These are phyloP conservation scores for Talaromyces proteolyticus DNA, from an alignment of 495 filamentous ascomycete genomes.

Conservation along the genomic window DNA sequence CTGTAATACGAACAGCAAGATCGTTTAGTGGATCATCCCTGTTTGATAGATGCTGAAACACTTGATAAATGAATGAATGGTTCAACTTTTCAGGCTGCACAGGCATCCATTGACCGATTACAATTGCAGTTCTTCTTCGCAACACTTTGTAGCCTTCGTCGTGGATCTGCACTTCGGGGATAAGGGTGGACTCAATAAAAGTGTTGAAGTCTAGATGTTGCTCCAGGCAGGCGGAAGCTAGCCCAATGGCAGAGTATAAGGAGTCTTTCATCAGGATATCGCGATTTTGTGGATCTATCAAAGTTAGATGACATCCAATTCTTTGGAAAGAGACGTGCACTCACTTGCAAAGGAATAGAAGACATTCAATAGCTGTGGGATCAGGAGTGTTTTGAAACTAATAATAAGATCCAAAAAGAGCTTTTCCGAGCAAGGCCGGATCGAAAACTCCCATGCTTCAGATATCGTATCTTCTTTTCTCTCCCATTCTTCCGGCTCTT, in stretches of 20 bases:
- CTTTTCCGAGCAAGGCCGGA: slow-evolving; percentile 87
- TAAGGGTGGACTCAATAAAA: slow-evolving; percentile 68
- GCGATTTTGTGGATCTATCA: slow-evolving; percentile 47
- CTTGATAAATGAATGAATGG: slow-evolving; percentile 71
- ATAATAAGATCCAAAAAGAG: slow-evolving; percentile 87
- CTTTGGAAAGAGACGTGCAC: slow-evolving; percentile 2
- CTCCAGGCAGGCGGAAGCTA: slow-evolving; percentile 70
- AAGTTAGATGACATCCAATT: not conserved
- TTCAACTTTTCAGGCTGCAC: slow-evolving; percentile 61
- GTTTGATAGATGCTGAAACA: slow-evolving; percentile 84
- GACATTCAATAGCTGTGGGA: slow-evolving; percentile 69
- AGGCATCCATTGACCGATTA: slow-evolving; percentile 84
- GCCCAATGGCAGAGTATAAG: slow-evolving; percentile 85
- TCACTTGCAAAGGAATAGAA: slow-evolving; percentile 68
- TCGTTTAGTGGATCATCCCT: slow-evolving; percentile 75
- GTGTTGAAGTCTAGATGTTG: slow-evolving; percentile 72
- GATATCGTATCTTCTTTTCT: slow-evolving; percentile 71
- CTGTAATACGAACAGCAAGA: slow-evolving; percentile 84
- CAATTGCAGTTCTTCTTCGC: slow-evolving; percentile 78
- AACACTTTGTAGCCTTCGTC: slow-evolving; percentile 77
- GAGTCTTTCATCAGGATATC: slow-evolving; percentile 85
- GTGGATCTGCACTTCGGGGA: slow-evolving; percentile 71
- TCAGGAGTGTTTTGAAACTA: slow-evolving; percentile 73
- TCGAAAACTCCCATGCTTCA: slow-evolving; percentile 79
- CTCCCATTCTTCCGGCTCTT: slow-evolving; percentile 92